Conservation (phyloP, 129 eudicot species). For the Saposhnikovia divaricata region DNA sequence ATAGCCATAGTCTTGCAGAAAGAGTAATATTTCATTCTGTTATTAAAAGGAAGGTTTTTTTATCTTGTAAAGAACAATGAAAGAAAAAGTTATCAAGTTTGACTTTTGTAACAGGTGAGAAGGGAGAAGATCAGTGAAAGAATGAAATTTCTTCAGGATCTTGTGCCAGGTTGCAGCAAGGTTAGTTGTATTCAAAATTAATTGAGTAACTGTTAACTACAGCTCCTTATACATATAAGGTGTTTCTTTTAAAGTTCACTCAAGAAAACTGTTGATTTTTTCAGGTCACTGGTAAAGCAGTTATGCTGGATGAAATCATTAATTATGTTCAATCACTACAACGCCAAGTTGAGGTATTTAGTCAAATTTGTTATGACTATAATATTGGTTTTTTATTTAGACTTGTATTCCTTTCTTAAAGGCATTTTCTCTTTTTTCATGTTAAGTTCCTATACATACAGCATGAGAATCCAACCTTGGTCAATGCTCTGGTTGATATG, state of each 20-base stretch:
- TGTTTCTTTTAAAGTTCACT: slow-evolving; percentile 8
- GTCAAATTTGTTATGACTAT: neutral
- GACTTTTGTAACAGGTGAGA: slow-evolving; percentile 52
- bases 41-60: neutral
- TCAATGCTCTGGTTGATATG: neutral
- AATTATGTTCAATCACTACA: slow-evolving; percentile 96
- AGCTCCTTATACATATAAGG: neutral
- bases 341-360: slow-evolving; percentile 77
- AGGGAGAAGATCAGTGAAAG: slow-evolving; percentile 98
- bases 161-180: slow-evolving; percentile 99
- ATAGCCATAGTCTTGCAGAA: slow-evolving; percentile 99
- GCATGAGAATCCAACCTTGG: neutral
- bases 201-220: neutral
- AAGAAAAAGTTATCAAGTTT: neutral
- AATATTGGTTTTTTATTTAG: too few relatives aligned
- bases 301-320: slow-evolving; percentile 92
- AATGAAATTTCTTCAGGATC: slow-evolving; percentile 98
- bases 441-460: neutral
- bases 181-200: slow-evolving; percentile 24
- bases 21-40: slow-evolving; percentile 40
- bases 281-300: slow-evolving; percentile 99
- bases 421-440: neutral
- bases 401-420: too few relatives aligned
- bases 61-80: neutral
- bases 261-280: slow-evolving; percentile 19